Evolutionary conservation across 225 moss, liverwort and hornwort genomes (phyloP).

Genomic region (Lunularia cruciata): DNA sequence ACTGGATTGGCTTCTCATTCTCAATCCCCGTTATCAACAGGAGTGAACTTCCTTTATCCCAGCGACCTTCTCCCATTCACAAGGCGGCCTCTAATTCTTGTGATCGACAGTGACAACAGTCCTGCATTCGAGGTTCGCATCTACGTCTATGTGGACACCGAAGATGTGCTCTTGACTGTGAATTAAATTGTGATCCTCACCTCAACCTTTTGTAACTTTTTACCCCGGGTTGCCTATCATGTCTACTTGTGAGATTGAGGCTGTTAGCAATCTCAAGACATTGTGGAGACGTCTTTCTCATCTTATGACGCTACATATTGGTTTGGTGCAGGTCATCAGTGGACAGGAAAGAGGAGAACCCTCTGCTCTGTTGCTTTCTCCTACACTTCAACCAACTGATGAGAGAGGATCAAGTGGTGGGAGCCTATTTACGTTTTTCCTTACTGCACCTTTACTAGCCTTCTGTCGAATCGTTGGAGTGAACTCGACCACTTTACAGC

Average conservation of each 20-base stretch:
- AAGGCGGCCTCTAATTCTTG: conserved; percentile 84
- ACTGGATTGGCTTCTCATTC: too few species aligned
- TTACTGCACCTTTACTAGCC: conserved; percentile 89
- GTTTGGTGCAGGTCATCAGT: conserved; percentile 60
- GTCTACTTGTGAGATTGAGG: too few species aligned
- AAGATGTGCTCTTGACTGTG: too few species aligned
- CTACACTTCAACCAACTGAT: conserved; percentile 63
- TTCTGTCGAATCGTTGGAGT: conserved; percentile 76
- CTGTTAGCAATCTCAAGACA: too few species aligned
- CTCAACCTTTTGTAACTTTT: too few species aligned
- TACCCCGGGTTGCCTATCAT: too few species aligned
- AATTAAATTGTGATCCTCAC: too few species aligned
- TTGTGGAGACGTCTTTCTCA: too few species aligned
- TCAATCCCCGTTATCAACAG: conserved; percentile 32
- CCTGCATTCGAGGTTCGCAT: conserved; percentile 89
- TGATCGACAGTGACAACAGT: conserved; percentile 95
- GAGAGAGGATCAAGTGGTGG: conserved; percentile 68
- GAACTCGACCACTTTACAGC: conserved; percentile 54
- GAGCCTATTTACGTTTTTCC: conserved; percentile 88
- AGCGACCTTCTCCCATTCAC: conserved; percentile 95
- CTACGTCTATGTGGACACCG: too few species aligned
- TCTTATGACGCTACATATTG: neutral
- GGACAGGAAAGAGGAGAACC: conserved; percentile 89
- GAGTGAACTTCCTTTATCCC: conserved; percentile 82
- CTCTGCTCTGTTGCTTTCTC: conserved; percentile 78